These are phyloP conservation scores for Boletus huronensis DNA, from an alignment of 768 basidiomycete species.

Conservation along the genomic window DNA sequence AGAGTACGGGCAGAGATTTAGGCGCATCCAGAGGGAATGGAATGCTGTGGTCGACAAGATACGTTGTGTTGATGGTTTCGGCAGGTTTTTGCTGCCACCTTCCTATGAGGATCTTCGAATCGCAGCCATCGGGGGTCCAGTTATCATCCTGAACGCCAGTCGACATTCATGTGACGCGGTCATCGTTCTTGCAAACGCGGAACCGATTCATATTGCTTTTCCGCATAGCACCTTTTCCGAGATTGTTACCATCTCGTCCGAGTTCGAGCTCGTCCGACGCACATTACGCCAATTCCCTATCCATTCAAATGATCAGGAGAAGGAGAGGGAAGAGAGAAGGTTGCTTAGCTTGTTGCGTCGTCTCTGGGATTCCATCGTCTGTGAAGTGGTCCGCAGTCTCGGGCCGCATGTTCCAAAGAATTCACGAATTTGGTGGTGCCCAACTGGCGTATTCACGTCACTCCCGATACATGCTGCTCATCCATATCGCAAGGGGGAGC, in stretches of 20 bases:
- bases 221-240: conserved; percentile 1
- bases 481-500: conserved; percentile 9
- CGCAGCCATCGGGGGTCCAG: conserved; percentile 26
- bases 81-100: conserved; percentile 18
- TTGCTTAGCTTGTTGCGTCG: conserved; percentile 10
- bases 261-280: neutral
- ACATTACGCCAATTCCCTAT: neutral
- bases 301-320: neutral
- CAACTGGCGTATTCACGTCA: conserved; percentile 19
- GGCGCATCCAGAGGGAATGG: conserved; percentile 24
- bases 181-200: conserved; percentile 11
- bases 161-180: conserved; percentile 17
- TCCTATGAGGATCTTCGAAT: conserved; percentile 18
- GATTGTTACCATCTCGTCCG: conserved; percentile 3
- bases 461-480: conserved; percentile 32
- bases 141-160: conserved; percentile 33
- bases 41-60: conserved; percentile 24
- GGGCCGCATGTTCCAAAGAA: conserved; percentile 2
- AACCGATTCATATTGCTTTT: conserved; percentile 14
- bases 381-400: conserved; percentile 19
- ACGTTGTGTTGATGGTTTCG: conserved; percentile 24
- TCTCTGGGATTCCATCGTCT: conserved; percentile 24
- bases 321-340: neutral
- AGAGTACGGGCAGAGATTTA: conserved; percentile 15
- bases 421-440: conserved; percentile 32